Evolutionary conservation across 2,329 filamentous ascomycete genomes (phyloP), one percentile per base, ranked within the genome.

Genomic region (Juglanconis oblonga): DNA sequence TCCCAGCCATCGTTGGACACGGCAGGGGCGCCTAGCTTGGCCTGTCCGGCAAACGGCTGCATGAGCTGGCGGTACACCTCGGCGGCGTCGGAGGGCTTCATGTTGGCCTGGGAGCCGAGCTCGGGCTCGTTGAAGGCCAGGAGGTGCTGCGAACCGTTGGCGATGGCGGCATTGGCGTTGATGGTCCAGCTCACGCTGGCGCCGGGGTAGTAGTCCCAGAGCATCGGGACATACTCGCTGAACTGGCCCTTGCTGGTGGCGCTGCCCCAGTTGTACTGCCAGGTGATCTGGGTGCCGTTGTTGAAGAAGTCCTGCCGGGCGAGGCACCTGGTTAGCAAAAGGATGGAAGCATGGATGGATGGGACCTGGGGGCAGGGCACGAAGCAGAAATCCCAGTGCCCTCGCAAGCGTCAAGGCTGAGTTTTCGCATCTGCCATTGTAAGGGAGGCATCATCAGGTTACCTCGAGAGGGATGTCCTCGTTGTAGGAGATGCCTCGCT

Each of bases 1-100:
- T 70, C 66, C 33, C 79, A 72, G 10, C 67, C 71, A 50, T 75
- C 77, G 66, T 80, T 81, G 64, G 79, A 80, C 45, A 82, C 78
- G 51, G 77, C 72, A 4, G 80, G 80, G 6, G 77, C 73, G 58
- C 77, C 77, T 49, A 81, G 72, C 63, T 74, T 72, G 50, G 74
- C 78, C 58, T 76, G 71, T 54, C 73, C 73, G 33, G 72, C 71
- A 64, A 75, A 79, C 1, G 75, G 78, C 64, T 77, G 67, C 72
- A 81, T 78, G 70, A 76, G 74, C n/a, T 65, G 64, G 57, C 69
- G 70, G 66, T 73, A 80, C 5, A 70, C 74, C 5, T 66, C 56
- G 2, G 74, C 78, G 9, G 78, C 79, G 4, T 67, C 68, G 1
- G 59, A 56, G 10, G 72, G 68, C 32, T 62, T 65, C 52, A 77